Percentiles rank a stretch among this genome's conserved stretches.
phyloP scores from a whole-genome alignment of 176 grass and related monocot species.

The Hsuehochloa calcarea region DNA sequence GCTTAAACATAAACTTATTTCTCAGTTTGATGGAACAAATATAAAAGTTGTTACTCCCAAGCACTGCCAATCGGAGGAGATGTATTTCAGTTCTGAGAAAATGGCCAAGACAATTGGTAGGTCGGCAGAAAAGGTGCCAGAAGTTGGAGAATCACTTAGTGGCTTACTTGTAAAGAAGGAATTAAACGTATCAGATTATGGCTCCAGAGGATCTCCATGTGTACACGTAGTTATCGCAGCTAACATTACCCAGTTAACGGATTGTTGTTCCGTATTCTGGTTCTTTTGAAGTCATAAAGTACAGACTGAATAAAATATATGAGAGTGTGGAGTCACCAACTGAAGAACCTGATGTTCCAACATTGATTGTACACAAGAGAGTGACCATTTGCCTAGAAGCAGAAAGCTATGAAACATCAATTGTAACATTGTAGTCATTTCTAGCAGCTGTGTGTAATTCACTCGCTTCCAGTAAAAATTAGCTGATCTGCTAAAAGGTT shows the following conservation, averaged over 20 bases:
- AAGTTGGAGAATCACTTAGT: conserved; percentile 50
- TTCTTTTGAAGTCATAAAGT: conserved; percentile 78
- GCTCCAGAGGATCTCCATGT: conserved; percentile 89
- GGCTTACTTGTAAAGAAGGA: conserved; percentile 91
- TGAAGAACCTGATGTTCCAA: conserved; percentile 67
- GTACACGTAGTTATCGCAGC: conserved; percentile 81
- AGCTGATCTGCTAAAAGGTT: neutral
- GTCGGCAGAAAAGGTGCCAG: conserved; percentile 71
- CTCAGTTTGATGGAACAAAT: no score
- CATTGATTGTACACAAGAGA: conserved; percentile 63
- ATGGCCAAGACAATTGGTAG: conserved; percentile 85
- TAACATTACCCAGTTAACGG: conserved; percentile 76
- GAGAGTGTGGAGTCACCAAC: conserved; percentile 70
- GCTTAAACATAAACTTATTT: no score
- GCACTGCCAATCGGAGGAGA: conserved; percentile 63
- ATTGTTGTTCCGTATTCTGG: conserved; percentile 78
- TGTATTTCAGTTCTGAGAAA: conserved; percentile 88
- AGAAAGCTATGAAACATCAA: conserved; percentile 54
- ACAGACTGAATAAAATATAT: conserved; percentile 88
- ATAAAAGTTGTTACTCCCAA: no score
- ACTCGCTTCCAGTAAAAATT: neutral
- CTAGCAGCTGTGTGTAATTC: neutral
- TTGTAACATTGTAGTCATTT: conserved; percentile 9
- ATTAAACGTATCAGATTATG: conserved; percentile 93
- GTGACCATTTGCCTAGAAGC: conserved; percentile 67